Conservation (phyloP, 768 basidiomycete genomes). For the Podaxis sp. region DNA sequence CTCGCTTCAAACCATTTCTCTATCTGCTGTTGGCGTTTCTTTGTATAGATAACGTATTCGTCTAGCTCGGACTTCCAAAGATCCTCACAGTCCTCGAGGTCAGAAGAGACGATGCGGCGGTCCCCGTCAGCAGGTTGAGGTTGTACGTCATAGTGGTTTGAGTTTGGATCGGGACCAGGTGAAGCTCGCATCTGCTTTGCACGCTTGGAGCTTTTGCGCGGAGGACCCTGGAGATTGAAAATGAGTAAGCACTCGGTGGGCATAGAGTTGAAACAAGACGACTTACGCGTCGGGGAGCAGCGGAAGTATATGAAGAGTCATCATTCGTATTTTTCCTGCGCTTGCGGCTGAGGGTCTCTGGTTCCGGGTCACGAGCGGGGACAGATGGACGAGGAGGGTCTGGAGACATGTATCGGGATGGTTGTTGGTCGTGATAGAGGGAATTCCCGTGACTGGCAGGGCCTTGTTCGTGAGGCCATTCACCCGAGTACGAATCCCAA, state of each 20-base stretch:
- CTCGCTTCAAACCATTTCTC: conserved; percentile 71
- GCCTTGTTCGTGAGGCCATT: conserved; percentile 10
- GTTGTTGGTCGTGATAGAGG: conserved; percentile 10
- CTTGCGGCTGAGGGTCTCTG: conserved; percentile 34
- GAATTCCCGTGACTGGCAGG: conserved; percentile 4
- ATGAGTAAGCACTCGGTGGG: neutral
- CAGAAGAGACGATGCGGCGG: conserved; percentile 57
- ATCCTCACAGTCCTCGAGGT: conserved; percentile 78
- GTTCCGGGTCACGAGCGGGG: conserved; percentile 2
- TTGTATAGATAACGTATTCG: conserved; percentile 67
- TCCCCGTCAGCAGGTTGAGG: conserved; percentile 33
- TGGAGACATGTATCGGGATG: conserved; percentile 11
- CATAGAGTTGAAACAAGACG: conserved; percentile 2
- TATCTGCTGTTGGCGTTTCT: conserved; percentile 68
- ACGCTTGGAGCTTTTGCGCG: conserved; percentile 10
- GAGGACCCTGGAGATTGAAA: conserved; percentile 1
- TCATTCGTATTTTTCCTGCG: conserved; percentile 43
- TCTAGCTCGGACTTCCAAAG: conserved; percentile 69
- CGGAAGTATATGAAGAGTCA: conserved; percentile 53
- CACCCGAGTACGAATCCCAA: conserved; percentile 12
- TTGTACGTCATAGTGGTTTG: conserved; percentile 18
- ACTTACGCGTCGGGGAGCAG: conserved; percentile 52
- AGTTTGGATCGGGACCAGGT: conserved; percentile 21
- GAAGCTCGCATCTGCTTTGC: conserved; percentile 27
- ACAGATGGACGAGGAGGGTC: neutral